These are phyloP conservation scores for Colletotrichum somersetense DNA, from an alignment of 2,329 filamentous ascomycete species.

Conservation along the genomic window DNA sequence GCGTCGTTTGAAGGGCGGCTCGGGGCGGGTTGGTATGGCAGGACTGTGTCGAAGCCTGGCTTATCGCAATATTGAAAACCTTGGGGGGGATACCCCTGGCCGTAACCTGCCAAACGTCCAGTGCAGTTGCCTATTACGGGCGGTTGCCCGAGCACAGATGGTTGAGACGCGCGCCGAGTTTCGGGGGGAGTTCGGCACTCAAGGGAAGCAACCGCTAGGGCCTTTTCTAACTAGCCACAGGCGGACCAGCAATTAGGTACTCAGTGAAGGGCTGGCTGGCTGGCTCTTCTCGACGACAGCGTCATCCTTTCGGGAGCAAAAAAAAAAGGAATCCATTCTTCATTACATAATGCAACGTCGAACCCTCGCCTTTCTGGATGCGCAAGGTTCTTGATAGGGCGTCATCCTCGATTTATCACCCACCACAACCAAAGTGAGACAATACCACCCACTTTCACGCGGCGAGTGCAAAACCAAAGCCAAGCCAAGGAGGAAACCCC, in stretches of 20 bases:
- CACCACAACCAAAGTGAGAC: neutral
- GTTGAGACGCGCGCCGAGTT: slow-evolving; percentile 24
- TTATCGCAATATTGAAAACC: slow-evolving; percentile 21
- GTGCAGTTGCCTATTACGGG: slow-evolving; percentile 26
- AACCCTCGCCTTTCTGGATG: neutral
- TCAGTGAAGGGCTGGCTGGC: neutral
- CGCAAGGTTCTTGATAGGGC: neutral
- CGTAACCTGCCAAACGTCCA: neutral
- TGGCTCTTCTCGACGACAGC: neutral
- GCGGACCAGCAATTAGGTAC: neutral
- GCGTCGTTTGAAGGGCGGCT: neutral
- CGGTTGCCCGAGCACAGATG: slow-evolving; percentile 19
- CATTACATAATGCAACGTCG: slow-evolving; percentile 1
- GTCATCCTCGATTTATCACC: neutral
- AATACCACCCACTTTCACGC: neutral
- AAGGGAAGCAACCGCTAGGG: neutral
- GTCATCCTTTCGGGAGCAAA: neutral
- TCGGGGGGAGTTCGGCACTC: slow-evolving; percentile 1
- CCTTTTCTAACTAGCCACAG: slow-evolving; percentile 7
- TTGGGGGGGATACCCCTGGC: neutral
- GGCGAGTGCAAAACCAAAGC: neutral
- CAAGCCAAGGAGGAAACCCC: neutral
- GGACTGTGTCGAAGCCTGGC: slow-evolving; percentile 8
- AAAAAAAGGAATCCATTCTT: neutral
- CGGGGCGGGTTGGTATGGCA: neutral